phyloP scores from a whole-genome alignment of 768 basidiomycete genomes.

The Kwoniella heveanensis region DNA sequence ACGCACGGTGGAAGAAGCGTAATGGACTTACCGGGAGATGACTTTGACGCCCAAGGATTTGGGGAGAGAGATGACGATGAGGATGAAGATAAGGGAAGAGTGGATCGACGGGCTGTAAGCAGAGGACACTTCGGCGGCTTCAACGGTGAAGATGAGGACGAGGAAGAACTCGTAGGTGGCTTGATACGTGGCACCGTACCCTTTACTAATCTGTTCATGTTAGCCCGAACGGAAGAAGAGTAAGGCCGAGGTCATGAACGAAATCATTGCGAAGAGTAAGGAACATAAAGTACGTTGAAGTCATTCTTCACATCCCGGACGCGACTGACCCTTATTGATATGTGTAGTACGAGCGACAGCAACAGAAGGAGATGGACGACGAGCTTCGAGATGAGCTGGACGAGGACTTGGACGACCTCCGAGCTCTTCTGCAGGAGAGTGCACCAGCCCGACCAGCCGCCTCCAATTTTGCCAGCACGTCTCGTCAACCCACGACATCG shows the following conservation, averaged over 20 bases:
- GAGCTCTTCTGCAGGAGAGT: constrained; percentile 63
- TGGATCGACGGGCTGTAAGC: constrained; percentile 69
- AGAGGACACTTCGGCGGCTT: constrained; percentile 85
- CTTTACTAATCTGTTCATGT: background rate
- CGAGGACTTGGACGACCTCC: constrained; percentile 78
- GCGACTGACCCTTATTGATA: background rate
- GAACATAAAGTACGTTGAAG: constrained; percentile 72
- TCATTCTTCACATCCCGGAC: background rate
- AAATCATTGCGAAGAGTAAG: constrained; percentile 97
- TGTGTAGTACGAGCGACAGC: constrained; percentile 76
- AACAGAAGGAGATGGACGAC: constrained; percentile 81
- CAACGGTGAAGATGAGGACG: constrained; percentile 67
- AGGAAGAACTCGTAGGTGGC: constrained; percentile 60
- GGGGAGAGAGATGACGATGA: constrained; percentile 51
- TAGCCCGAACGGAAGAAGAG: constrained; percentile 83
- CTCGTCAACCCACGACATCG: constrained; percentile 22
- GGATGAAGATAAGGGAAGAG: constrained; percentile 72
- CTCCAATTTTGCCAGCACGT: constrained; percentile 50
- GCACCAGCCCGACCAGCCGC: constrained; percentile 35
- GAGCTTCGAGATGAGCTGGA: constrained; percentile 85
- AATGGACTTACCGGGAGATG: constrained; percentile 53
- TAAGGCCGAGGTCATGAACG: constrained; percentile 95
- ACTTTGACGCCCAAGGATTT: constrained; percentile 51
- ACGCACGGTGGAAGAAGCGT: constrained; percentile 54
- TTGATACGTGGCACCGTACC: background rate